phyloP scores from a whole-genome alignment of 139 green algal genomes.

The Desmodesmus armatus region DNA sequence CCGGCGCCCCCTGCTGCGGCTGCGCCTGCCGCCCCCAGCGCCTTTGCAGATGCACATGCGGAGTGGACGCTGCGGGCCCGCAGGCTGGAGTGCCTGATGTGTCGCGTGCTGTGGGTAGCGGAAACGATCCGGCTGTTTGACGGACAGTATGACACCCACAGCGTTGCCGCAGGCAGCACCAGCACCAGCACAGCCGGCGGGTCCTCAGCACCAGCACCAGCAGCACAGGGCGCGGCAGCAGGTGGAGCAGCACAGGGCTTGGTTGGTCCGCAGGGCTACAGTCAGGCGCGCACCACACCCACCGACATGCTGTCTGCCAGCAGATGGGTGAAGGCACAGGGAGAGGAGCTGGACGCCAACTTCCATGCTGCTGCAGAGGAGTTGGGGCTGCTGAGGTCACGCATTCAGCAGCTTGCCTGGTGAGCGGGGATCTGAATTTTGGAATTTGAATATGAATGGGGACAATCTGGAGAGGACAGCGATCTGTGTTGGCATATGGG shows the following conservation, averaged over 20 bases:
- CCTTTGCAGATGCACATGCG: conserved; percentile 45
- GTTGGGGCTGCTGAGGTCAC: conserved; percentile 59
- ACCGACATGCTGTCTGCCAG: no score
- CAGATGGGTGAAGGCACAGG: conserved; percentile 63
- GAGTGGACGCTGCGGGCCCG: conserved; percentile 63
- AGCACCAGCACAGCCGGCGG: neutral
- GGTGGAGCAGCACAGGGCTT: conserved; percentile 42
- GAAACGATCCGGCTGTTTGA: conserved; percentile 69
- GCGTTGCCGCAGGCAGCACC: neutral
- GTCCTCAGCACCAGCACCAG: neutral
- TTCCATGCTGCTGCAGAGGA: conserved; percentile 64
- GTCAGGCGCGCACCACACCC: no score
- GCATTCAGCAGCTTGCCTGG: conserved; percentile 59
- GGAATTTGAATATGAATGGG: no score
- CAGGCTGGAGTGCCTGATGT: conserved; percentile 72
- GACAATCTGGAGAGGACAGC: no score
- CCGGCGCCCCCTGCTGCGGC: neutral
- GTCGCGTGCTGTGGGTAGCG: conserved; percentile 69
- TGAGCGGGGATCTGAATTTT: no score
- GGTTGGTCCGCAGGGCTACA: conserved; percentile 50
- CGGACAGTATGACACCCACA: conserved; percentile 53
- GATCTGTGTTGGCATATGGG: no score
- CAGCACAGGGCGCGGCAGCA: neutral
- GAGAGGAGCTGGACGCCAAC: conserved; percentile 65
- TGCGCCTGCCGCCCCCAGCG: conserved; percentile 1